Evolutionary conservation across 805 yeast genomes (phyloP).

Genomic region (Candida endomychidarum): DNA sequence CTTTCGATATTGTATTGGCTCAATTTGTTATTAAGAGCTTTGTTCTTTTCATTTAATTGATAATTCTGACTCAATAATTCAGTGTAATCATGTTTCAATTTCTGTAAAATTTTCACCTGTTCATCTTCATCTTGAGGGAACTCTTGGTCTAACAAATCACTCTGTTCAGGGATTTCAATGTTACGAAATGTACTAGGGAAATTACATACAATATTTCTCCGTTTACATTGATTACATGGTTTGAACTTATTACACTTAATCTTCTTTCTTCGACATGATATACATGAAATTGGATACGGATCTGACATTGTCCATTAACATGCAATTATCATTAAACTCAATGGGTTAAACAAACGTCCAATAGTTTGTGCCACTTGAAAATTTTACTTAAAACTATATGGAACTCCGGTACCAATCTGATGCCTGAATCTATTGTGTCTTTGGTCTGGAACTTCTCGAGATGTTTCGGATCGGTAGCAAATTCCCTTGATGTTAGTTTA

Average conservation of each 20-base stretch:
- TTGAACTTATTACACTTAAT: constrained; percentile 33
- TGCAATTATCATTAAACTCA: too few species aligned
- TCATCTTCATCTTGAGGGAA: constrained; percentile 3
- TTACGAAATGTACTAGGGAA: constrained; percentile 50
- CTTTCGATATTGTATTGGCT: constrained; percentile 10
- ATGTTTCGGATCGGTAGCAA: too few species aligned
- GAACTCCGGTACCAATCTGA: neutral
- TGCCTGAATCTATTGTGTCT: too few species aligned
- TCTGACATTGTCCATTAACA: constrained; percentile 17
- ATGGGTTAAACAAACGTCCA: too few species aligned
- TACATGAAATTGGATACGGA: constrained; percentile 34
- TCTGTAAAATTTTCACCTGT: constrained; percentile 11
- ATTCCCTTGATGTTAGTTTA: too few species aligned
- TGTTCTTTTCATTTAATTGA: constrained; percentile 18
- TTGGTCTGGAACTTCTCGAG: too few species aligned
- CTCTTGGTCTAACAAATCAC: constrained; percentile 2
- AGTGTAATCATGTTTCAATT: constrained; percentile 21
- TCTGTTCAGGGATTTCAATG: constrained; percentile 28
- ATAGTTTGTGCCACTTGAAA: too few species aligned
- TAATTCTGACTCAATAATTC: constrained; percentile 21
- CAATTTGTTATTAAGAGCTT: constrained; percentile 11
- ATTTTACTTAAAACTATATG: neutral
- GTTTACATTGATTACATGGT: constrained; percentile 44
- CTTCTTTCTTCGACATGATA: constrained; percentile 37
- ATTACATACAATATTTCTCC: constrained; percentile 38